Base-by-base conservation (phyloP, 495 filamentous ascomycete species). In the Lophium mytilinum region DNA sequence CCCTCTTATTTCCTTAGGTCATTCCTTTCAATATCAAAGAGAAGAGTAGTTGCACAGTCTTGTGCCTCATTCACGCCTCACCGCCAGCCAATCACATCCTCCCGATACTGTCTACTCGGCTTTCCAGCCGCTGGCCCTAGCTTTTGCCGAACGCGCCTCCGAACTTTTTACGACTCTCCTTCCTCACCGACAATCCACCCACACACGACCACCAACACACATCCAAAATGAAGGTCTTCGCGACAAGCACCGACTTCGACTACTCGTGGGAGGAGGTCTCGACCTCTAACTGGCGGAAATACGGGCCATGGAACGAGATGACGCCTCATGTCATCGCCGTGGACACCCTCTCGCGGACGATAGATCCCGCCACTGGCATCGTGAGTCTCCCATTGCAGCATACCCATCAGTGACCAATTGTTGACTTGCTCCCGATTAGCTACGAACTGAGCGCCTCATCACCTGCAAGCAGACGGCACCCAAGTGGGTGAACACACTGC, bases 281-380 rank as follows among this genome's bases (percentile, higher is more conserved):
- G n/a, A 89, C 89, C n/a, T 89, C 87, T 63, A 98, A 97, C 79
- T 98, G 93, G 93, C 84, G 84, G 49, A 98, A 98, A 73, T 98
- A 98, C 76, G 94, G 88, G 70, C 90, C 91, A 35, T 96, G 93
- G 93, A 98, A 98, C 74, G 83, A 96, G 62, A 90, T 94, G 71
- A 88, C 85, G 1, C 87, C 88, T 30, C 93, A 98, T 70, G 93
- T 98, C 46, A 79, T 95, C 53, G 90, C 88, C 61, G 94, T 97
- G 57, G 93, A 98, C 73, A 97, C 92, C 4, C 69, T 98, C 54
- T 85, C 83, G 40, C 84, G 94, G 37, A 69, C 67, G n/a, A 79
- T 97, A 51, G 93, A 98, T 66, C 75, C 86, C 0, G 68, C 65
- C 11, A 95, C 90, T 36, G 89, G 91, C 63, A 91, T 98, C 69